These are phyloP conservation scores for Mortierella sp. DNA, from an alignment of 371 early-diverging fungal species.

Conservation along the genomic window DNA sequence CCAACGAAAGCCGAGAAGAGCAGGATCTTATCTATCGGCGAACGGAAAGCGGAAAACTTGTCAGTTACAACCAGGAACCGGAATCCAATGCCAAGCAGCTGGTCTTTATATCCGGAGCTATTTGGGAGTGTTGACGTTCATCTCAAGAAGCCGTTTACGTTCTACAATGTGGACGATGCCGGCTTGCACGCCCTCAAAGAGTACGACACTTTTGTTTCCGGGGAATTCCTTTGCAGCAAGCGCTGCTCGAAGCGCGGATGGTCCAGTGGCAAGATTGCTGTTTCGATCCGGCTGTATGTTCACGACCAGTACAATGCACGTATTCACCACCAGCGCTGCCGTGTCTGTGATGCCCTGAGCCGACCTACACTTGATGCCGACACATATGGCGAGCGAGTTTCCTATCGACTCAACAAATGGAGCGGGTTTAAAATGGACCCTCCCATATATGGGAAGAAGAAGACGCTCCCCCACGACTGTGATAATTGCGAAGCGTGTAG, in stretches of 20 bases:
- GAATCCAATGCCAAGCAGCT: background rate
- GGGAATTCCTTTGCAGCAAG: constrained; percentile 3
- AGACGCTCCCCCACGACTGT: constrained; percentile 14
- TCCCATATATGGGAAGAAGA: background rate
- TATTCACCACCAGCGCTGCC: constrained; percentile 20
- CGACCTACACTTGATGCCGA: constrained; percentile 22
- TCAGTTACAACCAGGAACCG: background rate
- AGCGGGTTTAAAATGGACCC: background rate
- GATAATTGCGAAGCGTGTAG: constrained; percentile 15
- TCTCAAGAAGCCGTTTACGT: constrained; percentile 11
- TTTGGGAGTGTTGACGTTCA: background rate
- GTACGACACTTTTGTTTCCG: constrained; percentile 16
- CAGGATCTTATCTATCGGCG: constrained; percentile 13
- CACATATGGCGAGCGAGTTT: constrained; percentile 22
- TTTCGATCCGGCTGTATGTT: constrained; percentile 19
- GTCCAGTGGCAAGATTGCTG: constrained; percentile 23
- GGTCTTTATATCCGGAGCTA: constrained; percentile 18
- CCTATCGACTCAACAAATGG: constrained; percentile 22
- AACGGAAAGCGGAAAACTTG: background rate
- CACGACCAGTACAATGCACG: constrained; percentile 22
- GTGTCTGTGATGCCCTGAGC: constrained; percentile 2
- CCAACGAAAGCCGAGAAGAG: constrained; percentile 7
- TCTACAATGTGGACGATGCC: constrained; percentile 7
- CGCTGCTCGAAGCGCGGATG: constrained; percentile 15
- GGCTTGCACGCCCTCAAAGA: constrained; percentile 12